Evolutionary conservation across 2,329 filamentous ascomycete species (phyloP), one percentile per base, ranked within the genome.

Genomic region (Dothistroma septosporum): DNA sequence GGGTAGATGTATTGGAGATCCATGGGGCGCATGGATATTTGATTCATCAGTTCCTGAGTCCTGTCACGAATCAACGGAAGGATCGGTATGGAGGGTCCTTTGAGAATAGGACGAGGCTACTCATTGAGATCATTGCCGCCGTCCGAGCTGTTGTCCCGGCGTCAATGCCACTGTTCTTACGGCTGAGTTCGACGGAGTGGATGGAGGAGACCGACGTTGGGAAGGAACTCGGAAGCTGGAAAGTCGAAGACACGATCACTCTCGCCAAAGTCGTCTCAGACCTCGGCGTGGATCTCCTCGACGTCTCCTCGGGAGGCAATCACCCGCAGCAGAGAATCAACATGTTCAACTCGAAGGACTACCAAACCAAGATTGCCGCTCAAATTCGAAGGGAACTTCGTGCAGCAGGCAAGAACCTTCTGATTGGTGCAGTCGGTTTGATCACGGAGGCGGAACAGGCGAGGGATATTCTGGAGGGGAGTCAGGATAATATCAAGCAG

Each of bases 251-350:
- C 57, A 86, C 85, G 0, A 79, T 86, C 28, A 77, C 78, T 49
- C 80, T 94, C 1, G 85, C 89, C 0, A 73, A 80, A 73, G 79
- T 88, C n/a, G 82, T 96, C 0, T 87, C 89, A 0, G 83, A 82
- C 0, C 79, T 83, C 11, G 92, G 92, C 32, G 82, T 96, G 48
- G 92, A 97, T 73, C 79, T 96, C n/a, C 80, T 96, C 19, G 92
- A 97, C 73, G 85, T 95, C 58, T 91, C 87, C 68, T 87, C 86
- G 0, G 90, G 86, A 35, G 92, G 90, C 41, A 89, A 90, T 71
- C 83, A 86, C 72, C 75, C 79, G 37, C 77, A 84, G 70, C 73
- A 75, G 57, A 77, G 72, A 9, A 77, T 83, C 67, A 70, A 78
- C 49, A 69, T 73, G 47, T 75, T 76, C 64, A 60, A 66, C 12